Evolutionary conservation across 768 basidiomycete genomes (phyloP).

Genomic region (Tephrocybe rancida): DNA sequence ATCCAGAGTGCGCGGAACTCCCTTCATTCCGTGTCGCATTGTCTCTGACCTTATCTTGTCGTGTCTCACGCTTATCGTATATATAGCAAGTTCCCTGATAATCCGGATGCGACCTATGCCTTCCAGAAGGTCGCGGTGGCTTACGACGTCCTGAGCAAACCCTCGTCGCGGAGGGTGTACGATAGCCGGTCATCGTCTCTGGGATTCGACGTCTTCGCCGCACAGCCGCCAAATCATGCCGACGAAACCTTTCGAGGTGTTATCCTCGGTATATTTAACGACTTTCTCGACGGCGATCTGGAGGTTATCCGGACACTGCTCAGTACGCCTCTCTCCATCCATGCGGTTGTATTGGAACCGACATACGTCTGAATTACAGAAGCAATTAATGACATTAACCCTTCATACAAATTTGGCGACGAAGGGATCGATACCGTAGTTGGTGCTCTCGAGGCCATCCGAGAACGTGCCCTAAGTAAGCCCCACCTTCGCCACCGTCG

Average conservation of each 20-base stretch:
- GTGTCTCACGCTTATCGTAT: conserved; percentile 15
- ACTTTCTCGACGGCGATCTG: conserved; percentile 86
- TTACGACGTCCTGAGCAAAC: conserved; percentile 78
- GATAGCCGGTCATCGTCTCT: conserved; percentile 55
- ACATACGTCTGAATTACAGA: conserved; percentile 38
- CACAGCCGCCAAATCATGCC: conserved; percentile 55
- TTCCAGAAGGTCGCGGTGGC: conserved; percentile 89
- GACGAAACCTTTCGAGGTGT: conserved; percentile 83
- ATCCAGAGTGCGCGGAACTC: conserved; percentile 75
- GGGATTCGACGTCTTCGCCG: conserved; percentile 55
- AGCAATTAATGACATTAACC: conserved; percentile 80
- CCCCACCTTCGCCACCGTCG: conserved; percentile 8
- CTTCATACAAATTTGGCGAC: conserved; percentile 73
- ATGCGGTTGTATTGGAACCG: background rate
- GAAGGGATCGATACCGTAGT: conserved; percentile 82
- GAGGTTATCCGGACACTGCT: conserved; percentile 79
- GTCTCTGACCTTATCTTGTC: conserved; percentile 9
- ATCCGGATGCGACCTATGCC: conserved; percentile 76
- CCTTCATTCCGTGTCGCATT: background rate
- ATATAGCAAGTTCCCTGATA: conserved; percentile 81
- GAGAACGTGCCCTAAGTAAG: conserved; percentile 76
- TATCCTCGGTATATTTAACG: conserved; percentile 72
- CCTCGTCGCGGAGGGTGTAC: conserved; percentile 67
- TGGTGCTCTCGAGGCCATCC: conserved; percentile 64
- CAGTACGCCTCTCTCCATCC: conserved; percentile 49